phyloP scores from a whole-genome alignment of 2,329 filamentous ascomycete species.

The Coleophoma eucalyptorum region DNA sequence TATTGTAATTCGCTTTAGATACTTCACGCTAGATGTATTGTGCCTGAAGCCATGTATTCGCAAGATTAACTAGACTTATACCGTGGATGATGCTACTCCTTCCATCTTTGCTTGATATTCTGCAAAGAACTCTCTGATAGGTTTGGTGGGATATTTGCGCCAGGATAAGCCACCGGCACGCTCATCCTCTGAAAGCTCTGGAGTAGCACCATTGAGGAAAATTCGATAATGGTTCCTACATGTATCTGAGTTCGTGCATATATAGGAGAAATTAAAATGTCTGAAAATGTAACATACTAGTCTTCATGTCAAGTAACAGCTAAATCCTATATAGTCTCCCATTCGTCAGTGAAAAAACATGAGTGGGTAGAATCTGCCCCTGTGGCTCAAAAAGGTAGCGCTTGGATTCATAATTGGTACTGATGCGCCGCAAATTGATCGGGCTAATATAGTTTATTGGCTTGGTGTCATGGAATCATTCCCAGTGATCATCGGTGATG shows the following conservation, averaged over 20 bases:
- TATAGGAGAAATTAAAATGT: not conserved
- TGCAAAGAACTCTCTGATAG: conserved; percentile 5
- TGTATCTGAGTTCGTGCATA: not conserved
- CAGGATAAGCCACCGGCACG: not conserved
- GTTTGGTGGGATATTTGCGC: conserved; percentile 4
- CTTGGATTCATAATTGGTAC: not conserved
- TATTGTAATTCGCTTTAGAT: too few relatives aligned
- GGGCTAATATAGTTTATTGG: conserved; percentile 6
- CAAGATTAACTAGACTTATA: too few relatives aligned
- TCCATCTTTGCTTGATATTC: conserved; percentile 5
- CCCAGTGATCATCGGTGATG: conserved; percentile 6
- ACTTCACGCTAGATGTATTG: too few relatives aligned
- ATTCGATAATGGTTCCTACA: conserved; percentile 3
- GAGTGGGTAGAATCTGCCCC: conserved; percentile 3
- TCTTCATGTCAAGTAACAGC: conserved; percentile 8
- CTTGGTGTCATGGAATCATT: conserved; percentile 7
- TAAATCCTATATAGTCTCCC: conserved; percentile 6
- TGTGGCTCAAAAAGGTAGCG: conserved; percentile 2
- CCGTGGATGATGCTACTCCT: too few relatives aligned
- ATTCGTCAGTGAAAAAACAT: conserved; percentile 8
- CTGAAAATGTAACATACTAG: too few relatives aligned
- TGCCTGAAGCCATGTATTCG: too few relatives aligned
- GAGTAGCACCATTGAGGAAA: too few relatives aligned
- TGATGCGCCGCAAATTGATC: conserved; percentile 3
- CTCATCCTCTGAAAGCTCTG: conserved; percentile 1